Evolutionary conservation across 345 rosid genomes (phyloP).

Genomic region (Turnera subulata): DNA sequence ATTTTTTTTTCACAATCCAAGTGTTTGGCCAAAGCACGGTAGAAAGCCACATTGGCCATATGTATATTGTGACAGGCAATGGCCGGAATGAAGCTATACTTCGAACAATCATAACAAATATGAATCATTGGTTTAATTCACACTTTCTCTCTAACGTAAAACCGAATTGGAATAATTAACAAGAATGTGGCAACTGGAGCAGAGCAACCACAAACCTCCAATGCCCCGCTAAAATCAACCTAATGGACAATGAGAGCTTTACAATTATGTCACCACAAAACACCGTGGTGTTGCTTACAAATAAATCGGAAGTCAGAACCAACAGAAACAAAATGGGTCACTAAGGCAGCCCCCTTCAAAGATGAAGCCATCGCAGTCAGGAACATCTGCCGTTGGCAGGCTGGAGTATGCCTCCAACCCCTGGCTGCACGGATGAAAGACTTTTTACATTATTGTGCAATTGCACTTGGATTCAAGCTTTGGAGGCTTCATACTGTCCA

Average conservation of each 20-base stretch:
- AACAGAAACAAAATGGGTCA: constrained; percentile 33
- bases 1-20: no score
- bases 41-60: no score
- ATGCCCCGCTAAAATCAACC: constrained; percentile 40
- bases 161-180: constrained; percentile 12
- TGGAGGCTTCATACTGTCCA: constrained; percentile 64
- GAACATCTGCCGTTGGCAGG: no score
- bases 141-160: constrained; percentile 14
- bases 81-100: background rate
- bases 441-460: constrained; percentile 91
- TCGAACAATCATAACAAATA: constrained; percentile 6
- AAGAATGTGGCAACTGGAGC: constrained; percentile 27
- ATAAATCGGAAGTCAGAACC: constrained; percentile 26
- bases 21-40: no score
- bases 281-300: constrained; percentile 28
- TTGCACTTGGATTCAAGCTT: constrained; percentile 96
- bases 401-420: no score
- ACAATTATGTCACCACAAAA: constrained; percentile 46
- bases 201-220: constrained; percentile 29
- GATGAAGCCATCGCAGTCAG: constrained; percentile 18
- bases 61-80: no score
- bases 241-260: constrained; percentile 34
- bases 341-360: constrained; percentile 40
- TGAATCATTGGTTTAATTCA: constrained; percentile 15
- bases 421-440: background rate